phyloP scores from a whole-genome alignment of 2,329 filamentous ascomycete genomes.

The Pseudocercospora vitis region DNA sequence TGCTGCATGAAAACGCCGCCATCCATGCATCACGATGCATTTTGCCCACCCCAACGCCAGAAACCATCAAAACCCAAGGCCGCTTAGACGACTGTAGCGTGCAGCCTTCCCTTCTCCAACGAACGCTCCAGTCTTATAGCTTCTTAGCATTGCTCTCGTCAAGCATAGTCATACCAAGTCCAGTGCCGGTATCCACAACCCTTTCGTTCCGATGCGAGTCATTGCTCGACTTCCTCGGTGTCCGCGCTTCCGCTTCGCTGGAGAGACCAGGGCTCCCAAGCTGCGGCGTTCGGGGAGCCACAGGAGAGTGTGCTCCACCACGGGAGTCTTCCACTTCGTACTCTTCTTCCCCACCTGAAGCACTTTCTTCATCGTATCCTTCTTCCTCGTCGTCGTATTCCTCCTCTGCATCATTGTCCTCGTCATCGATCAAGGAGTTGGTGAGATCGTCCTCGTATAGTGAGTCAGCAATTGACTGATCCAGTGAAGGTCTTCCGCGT shows the following conservation, averaged over 20 bases:
- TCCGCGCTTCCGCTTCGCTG: constrained; percentile 2
- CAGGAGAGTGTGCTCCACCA: constrained; percentile 17
- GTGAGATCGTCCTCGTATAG: constrained; percentile 24
- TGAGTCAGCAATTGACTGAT: constrained; percentile 25
- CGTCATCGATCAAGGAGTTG: constrained; percentile 22
- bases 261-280: not conserved
- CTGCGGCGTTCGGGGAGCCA: constrained; percentile 18
- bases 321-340: constrained; percentile 18
- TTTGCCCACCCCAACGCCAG: no score
- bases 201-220: no score
- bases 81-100: no score
- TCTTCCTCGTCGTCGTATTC: constrained; percentile 16
- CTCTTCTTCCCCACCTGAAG: constrained; percentile 28
- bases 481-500: constrained; percentile 23
- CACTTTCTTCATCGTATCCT: constrained; percentile 29
- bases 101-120: no score
- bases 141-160: constrained; percentile 6
- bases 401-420: constrained; percentile 27
- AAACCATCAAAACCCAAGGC: no score
- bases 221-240: constrained; percentile 3
- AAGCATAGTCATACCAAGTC: constrained; percentile 8
- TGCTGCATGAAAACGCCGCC: no score
- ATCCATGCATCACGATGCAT: no score
- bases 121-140: no score
- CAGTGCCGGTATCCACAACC: constrained; percentile 3